Conservation (phyloP, 2,329 filamentous ascomycete species). For the Cephalotrichum gorgonifer region DNA sequence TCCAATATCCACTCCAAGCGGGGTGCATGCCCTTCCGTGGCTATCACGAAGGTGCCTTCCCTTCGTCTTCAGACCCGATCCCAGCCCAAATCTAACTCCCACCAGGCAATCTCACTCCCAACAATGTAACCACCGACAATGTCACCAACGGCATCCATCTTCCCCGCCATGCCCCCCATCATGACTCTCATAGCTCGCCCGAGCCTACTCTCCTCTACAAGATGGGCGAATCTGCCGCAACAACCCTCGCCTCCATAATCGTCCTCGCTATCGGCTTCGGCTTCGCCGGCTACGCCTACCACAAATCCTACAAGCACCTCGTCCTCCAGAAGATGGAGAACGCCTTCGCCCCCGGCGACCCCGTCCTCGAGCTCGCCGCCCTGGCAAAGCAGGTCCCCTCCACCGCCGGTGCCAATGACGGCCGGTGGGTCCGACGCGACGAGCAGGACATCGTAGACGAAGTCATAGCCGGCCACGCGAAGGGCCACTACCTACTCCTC, state of each 20-base stretch:
- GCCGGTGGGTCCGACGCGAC: slow-evolving; percentile 73
- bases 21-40: no score
- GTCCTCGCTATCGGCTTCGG: slow-evolving; percentile 58
- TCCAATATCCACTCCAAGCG: no score
- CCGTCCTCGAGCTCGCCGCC: slow-evolving; percentile 72
- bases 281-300: slow-evolving; percentile 65
- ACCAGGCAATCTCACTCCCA: no score
- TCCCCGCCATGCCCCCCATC: not conserved
- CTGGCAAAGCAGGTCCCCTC: slow-evolving; percentile 45
- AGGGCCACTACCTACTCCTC: slow-evolving; percentile 82
- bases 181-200: not conserved
- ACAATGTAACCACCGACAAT: no score
- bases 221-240: slow-evolving; percentile 65
- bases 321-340: slow-evolving; percentile 88
- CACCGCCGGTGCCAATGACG: slow-evolving; percentile 23
- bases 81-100: no score
- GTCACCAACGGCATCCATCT: not conserved
- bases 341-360: slow-evolving; percentile 87
- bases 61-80: no score
- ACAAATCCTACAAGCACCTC: slow-evolving; percentile 77
- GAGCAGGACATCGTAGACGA: slow-evolving; percentile 74
- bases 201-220: slow-evolving; percentile 38
- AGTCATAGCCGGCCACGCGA: slow-evolving; percentile 65
- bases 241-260: slow-evolving; percentile 64
- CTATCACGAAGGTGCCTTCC: no score